These are phyloP conservation scores for Inga laurina DNA, from an alignment of 306 rosid species.

Conservation along the genomic window DNA sequence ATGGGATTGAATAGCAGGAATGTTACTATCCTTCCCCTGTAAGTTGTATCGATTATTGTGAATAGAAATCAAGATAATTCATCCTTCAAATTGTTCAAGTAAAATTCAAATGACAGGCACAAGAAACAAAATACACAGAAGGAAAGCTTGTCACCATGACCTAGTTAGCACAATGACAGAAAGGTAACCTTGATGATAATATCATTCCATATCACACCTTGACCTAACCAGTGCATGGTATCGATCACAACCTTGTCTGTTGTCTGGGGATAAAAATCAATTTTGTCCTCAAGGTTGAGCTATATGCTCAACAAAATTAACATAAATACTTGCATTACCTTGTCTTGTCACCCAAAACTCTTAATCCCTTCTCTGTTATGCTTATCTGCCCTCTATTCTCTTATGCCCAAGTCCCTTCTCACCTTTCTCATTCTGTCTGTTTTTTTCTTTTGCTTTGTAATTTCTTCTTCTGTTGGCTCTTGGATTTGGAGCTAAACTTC, in stretches of 20 bases:
- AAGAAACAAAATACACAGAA: neutral
- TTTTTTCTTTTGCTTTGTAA: too few relatives aligned
- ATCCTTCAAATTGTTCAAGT: neutral
- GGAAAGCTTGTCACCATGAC: neutral
- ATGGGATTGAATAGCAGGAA: neutral
- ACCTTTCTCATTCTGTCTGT: too few relatives aligned
- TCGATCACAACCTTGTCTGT: too few relatives aligned
- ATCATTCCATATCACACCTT: neutral
- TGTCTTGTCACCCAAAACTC: too few relatives aligned
- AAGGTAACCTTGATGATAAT: neutral
- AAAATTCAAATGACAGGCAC: neutral
- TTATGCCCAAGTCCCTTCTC: neutral
- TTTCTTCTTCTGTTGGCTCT: too few relatives aligned
- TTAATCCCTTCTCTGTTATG: neutral
- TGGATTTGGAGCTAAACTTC: neutral
- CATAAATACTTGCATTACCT: too few relatives aligned
- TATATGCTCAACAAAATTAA: too few relatives aligned
- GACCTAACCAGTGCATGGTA: neutral
- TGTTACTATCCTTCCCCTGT: neutral
- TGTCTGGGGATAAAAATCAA: too few relatives aligned
- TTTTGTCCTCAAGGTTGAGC: neutral
- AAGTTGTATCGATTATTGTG: neutral
- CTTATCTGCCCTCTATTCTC: neutral
- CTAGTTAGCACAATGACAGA: neutral
- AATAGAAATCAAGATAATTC: too few relatives aligned